A percentile compares a stretch with the other conserved stretches of the same genome.
These are phyloP conservation scores for Microdochium paspali DNA, from an alignment of 2,329 filamentous ascomycete species.

Conservation along the genomic window DNA sequence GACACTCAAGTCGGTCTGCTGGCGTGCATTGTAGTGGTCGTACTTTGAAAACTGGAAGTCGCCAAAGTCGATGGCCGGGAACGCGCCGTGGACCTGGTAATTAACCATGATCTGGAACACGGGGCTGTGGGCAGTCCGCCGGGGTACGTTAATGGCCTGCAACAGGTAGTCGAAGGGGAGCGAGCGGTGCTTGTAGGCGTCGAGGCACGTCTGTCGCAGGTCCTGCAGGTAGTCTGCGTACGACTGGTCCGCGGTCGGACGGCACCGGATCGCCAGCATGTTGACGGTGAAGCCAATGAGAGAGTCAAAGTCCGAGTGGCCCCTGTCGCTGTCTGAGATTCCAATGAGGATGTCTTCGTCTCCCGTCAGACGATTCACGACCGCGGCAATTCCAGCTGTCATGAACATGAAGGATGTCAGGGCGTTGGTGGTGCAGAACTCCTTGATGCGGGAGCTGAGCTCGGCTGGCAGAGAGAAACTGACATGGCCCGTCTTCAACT, in stretches of 20 bases:
- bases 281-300: constrained; percentile 39
- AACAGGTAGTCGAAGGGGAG: too few species aligned
- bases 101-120: too few species aligned
- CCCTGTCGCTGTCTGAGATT: constrained; percentile 33
- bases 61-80: too few species aligned
- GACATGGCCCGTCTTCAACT: too few species aligned
- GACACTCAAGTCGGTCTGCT: too few species aligned
- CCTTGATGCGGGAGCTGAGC: too few species aligned
- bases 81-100: too few species aligned
- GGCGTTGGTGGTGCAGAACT: constrained; percentile 14
- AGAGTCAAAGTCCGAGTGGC: constrained; percentile 8
- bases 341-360: constrained; percentile 34
- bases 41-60: too few species aligned
- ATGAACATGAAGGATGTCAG: constrained; percentile 33
- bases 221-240: constrained; percentile 11
- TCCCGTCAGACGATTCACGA: constrained; percentile 24
- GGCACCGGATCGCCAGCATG: constrained; percentile 33
- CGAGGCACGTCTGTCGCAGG: constrained; percentile 10
- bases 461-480: too few species aligned
- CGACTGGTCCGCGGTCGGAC: not conserved
- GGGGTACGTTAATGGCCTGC: too few species aligned
- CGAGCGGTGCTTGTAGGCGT: constrained; percentile 16
- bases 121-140: too few species aligned
- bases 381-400: constrained; percentile 26
- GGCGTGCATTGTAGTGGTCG: too few species aligned